phyloP scores from a whole-genome alignment of 345 rosid species.

The Odontarrhena argentea region DNA sequence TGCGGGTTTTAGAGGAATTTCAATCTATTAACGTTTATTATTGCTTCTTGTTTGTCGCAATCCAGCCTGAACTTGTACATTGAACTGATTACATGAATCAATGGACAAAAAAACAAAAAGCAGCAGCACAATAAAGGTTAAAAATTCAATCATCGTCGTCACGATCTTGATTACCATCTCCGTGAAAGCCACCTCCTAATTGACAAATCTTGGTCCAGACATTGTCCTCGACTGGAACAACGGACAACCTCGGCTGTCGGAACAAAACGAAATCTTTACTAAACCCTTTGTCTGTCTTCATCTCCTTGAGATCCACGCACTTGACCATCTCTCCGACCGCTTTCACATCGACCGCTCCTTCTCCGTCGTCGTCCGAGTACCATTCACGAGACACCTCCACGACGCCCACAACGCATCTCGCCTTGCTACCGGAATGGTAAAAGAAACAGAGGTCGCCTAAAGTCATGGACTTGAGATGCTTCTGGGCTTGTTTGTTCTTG shows the following conservation, averaged over 20 bases:
- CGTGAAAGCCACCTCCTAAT: constrained; percentile 79
- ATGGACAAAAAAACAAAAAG: no score
- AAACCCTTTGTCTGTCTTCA: constrained; percentile 65
- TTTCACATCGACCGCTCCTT: constrained; percentile 75
- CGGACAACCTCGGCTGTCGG: constrained; percentile 88
- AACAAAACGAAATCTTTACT: constrained; percentile 62
- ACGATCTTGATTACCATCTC: constrained; percentile 57
- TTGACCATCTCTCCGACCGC: constrained; percentile 79
- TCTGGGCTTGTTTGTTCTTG: constrained; percentile 89
- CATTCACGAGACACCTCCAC: constrained; percentile 71
- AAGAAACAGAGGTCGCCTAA: constrained; percentile 79
- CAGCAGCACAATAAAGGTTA: no score
- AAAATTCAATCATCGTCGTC: no score
- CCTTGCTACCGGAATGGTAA: constrained; percentile 81
- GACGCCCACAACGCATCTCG: constrained; percentile 81
- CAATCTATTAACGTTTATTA: not conserved
- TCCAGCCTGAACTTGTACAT: no score
- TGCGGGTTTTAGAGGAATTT: not conserved
- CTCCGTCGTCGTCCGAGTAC: constrained; percentile 49
- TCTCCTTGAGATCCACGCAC: constrained; percentile 70
- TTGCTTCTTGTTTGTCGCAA: no score
- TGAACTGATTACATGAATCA: no score
- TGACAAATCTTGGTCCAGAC: constrained; percentile 71
- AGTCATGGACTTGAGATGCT: constrained; percentile 75
- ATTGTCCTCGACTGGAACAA: constrained; percentile 64